Evolutionary conservation across 1,284 basidiomycete genomes (phyloP).

Genomic region (Apiotrichum montevideense): DNA sequence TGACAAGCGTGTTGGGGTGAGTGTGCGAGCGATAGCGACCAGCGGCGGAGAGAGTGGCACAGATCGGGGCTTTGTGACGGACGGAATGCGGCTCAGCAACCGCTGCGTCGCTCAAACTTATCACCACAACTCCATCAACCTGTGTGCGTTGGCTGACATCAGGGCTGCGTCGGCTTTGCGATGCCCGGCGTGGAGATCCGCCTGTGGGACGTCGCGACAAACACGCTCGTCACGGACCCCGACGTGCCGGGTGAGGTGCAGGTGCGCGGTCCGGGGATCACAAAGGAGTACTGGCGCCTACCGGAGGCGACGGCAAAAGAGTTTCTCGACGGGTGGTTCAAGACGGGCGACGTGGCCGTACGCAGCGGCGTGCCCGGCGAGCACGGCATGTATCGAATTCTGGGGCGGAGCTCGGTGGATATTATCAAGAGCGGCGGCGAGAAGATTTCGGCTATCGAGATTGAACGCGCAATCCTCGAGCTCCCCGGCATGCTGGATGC

Average conservation of each 20-base stretch:
- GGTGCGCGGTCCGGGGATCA: conserved; percentile 34
- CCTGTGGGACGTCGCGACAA: conserved; percentile 28
- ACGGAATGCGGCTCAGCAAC: too few relatives aligned
- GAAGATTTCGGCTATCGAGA: conserved; percentile 42
- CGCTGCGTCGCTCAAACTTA: too few relatives aligned
- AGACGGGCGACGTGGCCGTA: conserved; percentile 43
- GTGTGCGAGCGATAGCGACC: neutral
- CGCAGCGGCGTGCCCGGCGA: conserved; percentile 20
- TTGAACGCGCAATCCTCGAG: conserved; percentile 38
- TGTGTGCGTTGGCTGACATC: neutral
- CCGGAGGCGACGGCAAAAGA: conserved; percentile 35
- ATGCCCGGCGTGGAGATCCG: conserved; percentile 34
- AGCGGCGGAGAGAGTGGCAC: too few relatives aligned
- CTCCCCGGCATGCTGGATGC: conserved; percentile 36
- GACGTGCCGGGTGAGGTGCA: conserved; percentile 38
- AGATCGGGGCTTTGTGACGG: too few relatives aligned
- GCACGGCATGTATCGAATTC: conserved; percentile 27
- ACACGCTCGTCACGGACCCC: conserved; percentile 10
- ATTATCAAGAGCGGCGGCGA: conserved; percentile 43
- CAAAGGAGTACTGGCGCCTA: conserved; percentile 40
- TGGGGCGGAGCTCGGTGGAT: conserved; percentile 34
- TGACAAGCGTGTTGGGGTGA: conserved; percentile 30
- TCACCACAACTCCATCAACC: too few relatives aligned
- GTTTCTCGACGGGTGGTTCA: conserved; percentile 41
- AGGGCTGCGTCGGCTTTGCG: conserved; percentile 40